Evolutionary conservation across 306 rosid species (phyloP).

Genomic region (Ceratonia siliqua): DNA sequence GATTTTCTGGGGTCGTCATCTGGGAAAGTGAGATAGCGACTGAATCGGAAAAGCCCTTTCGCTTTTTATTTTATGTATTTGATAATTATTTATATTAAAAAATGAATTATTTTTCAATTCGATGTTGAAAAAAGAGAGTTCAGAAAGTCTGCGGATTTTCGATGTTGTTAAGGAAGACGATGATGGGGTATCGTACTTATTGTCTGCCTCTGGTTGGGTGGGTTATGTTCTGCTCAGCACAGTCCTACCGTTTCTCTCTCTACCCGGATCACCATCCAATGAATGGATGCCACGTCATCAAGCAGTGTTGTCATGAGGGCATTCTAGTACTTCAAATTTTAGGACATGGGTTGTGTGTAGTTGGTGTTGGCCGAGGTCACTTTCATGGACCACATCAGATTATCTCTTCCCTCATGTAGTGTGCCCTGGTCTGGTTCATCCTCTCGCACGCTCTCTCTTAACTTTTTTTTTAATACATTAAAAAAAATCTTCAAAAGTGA

Average conservation of each 20-base stretch:
- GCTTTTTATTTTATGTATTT: background rate
- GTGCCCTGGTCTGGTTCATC: too few relatives aligned
- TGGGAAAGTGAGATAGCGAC: background rate
- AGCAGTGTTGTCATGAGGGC: background rate
- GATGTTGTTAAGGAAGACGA: slow-evolving; percentile 26
- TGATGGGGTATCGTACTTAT: background rate
- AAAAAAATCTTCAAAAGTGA: background rate
- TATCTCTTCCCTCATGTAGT: too few relatives aligned
- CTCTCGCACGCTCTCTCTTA: too few relatives aligned
- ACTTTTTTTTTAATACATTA: too few relatives aligned
- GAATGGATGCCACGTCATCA: slow-evolving; percentile 15
- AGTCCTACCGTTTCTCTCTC: background rate
- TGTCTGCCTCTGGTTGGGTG: background rate
- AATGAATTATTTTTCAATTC: background rate
- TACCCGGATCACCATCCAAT: background rate
- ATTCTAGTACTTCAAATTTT: background rate
- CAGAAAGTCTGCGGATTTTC: slow-evolving; percentile 24
- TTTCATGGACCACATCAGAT: slow-evolving; percentile 4
- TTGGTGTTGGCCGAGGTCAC: background rate
- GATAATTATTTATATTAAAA: background rate
- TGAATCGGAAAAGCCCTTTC: background rate
- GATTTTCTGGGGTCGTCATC: slow-evolving; percentile 3
- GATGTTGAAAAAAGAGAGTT: background rate
- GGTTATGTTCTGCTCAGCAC: background rate
- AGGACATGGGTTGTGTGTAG: background rate